Evolutionary conservation across 192 early-diverging fungal species (phyloP).

Genomic region (Coemansia guatemalensis): DNA sequence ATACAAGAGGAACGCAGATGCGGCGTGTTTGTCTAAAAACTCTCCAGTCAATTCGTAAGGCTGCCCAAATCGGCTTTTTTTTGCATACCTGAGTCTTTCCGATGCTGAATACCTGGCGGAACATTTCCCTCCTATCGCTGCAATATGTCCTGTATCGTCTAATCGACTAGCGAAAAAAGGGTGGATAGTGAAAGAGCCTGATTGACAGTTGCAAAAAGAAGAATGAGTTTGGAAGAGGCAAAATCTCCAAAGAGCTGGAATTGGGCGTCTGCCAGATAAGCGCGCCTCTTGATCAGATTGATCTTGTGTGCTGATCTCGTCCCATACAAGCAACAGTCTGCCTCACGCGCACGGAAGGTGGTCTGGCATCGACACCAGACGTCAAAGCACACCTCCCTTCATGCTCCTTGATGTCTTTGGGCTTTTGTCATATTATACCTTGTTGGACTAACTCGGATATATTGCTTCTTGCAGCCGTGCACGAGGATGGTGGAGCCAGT

Average conservation of each 20-base stretch:
- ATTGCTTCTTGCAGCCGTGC: background rate
- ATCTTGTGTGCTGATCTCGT: background rate
- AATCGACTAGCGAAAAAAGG: background rate
- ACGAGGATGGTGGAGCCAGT: slow-evolving; percentile 30
- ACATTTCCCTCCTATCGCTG: slow-evolving; percentile 18
- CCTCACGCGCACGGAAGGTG: background rate
- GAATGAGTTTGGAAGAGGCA: background rate
- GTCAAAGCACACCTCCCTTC: background rate
- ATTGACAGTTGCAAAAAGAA: background rate
- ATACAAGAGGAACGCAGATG: background rate
- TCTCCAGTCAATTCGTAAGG: background rate
- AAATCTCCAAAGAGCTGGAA: background rate
- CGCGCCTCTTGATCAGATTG: background rate
- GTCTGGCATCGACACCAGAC: background rate
- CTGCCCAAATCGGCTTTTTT: background rate
- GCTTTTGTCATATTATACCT: background rate
- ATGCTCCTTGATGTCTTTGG: background rate
- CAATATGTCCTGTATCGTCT: background rate
- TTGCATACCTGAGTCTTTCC: slow-evolving; percentile 53
- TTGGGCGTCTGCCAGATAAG: background rate
- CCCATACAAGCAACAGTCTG: background rate
- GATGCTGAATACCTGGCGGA: slow-evolving; percentile 41
- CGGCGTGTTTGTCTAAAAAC: background rate
- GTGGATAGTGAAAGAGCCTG: background rate
- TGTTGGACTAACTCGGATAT: background rate